Percentiles rank a stretch among this genome's conserved stretches.
phyloP scores from a whole-genome alignment of 805 yeast genomes.

The Ogataea methanolica region DNA sequence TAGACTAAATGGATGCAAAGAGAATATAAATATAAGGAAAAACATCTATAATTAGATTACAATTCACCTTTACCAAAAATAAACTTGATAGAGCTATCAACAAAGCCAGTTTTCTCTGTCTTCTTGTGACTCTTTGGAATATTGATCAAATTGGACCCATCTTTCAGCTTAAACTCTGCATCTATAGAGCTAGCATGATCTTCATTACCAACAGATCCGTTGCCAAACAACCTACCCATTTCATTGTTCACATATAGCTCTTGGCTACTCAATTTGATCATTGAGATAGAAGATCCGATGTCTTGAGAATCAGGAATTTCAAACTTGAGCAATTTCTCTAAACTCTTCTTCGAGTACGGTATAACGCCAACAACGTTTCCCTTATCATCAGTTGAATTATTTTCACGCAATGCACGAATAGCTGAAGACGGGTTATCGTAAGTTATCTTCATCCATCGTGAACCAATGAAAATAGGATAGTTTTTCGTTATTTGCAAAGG shows the following conservation, averaged over 20 bases:
- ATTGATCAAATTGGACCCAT: constrained; percentile 38
- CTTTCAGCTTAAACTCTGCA: constrained; percentile 32
- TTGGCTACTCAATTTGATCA: constrained; percentile 10
- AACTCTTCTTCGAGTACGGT: constrained; percentile 57
- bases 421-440: constrained; percentile 74
- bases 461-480: constrained; percentile 75
- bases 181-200: constrained; percentile 8
- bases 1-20: not conserved
- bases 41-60: not conserved
- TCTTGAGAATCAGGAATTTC: constrained; percentile 41
- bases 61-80: constrained; percentile 19
- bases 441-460: constrained; percentile 88
- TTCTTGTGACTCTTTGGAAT: constrained; percentile 13
- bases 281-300: constrained; percentile 36
- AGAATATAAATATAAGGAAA: not conserved
- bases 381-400: constrained; percentile 69
- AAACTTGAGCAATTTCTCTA: constrained; percentile 53
- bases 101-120: constrained; percentile 9
- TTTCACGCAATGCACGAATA: constrained; percentile 77
- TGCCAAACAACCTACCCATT: constrained; percentile 11
- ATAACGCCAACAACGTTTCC: constrained; percentile 53
- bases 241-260: constrained; percentile 10
- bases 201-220: constrained; percentile 4
- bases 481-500: constrained; percentile 19
- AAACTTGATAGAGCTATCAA: constrained; percentile 12